Percentiles rank a stretch among this genome's conserved stretches.
These are phyloP conservation scores for Sechiopsis laciniata DNA, from an alignment of 306 rosid species.

Conservation along the genomic window DNA sequence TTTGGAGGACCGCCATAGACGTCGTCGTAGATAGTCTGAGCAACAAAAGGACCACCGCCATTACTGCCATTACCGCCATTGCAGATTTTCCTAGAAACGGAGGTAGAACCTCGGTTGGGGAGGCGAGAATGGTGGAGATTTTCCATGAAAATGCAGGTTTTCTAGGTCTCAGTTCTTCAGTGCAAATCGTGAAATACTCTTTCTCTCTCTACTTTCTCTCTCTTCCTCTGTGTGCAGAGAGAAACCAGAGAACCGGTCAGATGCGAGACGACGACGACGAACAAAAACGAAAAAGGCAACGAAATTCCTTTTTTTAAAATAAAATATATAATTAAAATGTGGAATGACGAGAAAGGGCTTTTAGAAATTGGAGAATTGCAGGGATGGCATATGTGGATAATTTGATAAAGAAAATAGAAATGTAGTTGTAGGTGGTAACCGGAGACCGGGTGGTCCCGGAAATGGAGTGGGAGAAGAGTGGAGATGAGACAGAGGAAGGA, in stretches of 20 bases:
- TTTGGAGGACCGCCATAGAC: conserved; percentile 75
- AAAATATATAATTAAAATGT: neutral
- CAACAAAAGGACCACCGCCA: conserved; percentile 27
- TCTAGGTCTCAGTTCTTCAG: conserved; percentile 32
- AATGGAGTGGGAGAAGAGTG: neutral
- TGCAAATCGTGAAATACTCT: neutral
- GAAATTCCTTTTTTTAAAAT: neutral
- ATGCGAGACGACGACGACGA: conserved; percentile 36
- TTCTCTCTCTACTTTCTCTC: neutral
- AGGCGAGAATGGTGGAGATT: conserved; percentile 62
- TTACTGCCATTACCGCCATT: conserved; percentile 17
- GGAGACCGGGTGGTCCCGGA: conserved; percentile 8
- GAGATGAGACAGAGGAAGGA: no score
- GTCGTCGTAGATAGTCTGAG: conserved; percentile 60
- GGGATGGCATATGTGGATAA: neutral
- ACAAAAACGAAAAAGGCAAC: conserved; percentile 26
- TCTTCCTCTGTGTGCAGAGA: conserved; percentile 37
- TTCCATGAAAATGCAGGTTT: conserved; percentile 47
- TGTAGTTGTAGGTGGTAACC: neutral
- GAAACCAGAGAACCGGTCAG: conserved; percentile 31
- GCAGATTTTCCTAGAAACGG: conserved; percentile 48
- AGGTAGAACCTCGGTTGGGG: conserved; percentile 39
- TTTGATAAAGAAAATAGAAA: neutral
- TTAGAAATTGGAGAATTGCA: neutral
- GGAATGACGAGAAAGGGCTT: conserved; percentile 36